Base-by-base conservation (phyloP, 2,329 filamentous ascomycete species). In the Verticillium tricorpus region DNA sequence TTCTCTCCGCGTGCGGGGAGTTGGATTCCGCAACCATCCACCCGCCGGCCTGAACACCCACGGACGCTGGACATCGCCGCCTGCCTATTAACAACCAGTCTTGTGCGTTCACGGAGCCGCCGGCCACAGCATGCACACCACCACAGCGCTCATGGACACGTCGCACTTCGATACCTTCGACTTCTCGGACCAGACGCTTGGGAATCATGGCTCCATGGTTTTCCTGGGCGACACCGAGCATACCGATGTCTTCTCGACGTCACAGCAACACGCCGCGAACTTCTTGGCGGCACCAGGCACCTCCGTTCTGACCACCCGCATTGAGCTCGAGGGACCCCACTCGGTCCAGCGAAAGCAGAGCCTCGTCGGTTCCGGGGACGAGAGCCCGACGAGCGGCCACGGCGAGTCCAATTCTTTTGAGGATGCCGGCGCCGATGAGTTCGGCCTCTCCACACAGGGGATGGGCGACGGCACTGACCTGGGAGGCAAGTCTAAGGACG, bases 381-480 rank as follows among this genome's bases (percentile, higher is more conserved):
- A 71, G 56, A 79, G 75, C 52, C 78, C 73, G 31, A 78, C 78
- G 50, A 78, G 75, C 61, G 76, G 73, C 37, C 77, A 77, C 1
- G 79, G 78, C 35, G 75, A 74, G 17, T 74, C 74, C 45, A 80
- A 81, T 64, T 77, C 80, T 2, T 70, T 85, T 57, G 84, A 85
- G 56, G 85, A 86, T 61, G 74, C 80, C 28, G 75, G 81, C 61
- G 77, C 79, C 5, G 85, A 89, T 69, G 86, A 88, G 59, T 88
- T 88, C 65, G 85, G 82, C 11, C 72, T 86, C 39, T 76, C 78
- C 19, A 76, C 75, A 39, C 75, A 76, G 56, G 76, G 74, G 19
- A 76, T 77, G 32, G 77, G 76, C 37, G 84, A 87, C 67, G 80
- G 81, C 15, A 81, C 79, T n/a, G 85, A 87, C 59, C 69, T 83